Evolutionary conservation across 2,329 filamentous ascomycete genomes (phyloP).

Genomic region (Paecilomyces sp.): DNA sequence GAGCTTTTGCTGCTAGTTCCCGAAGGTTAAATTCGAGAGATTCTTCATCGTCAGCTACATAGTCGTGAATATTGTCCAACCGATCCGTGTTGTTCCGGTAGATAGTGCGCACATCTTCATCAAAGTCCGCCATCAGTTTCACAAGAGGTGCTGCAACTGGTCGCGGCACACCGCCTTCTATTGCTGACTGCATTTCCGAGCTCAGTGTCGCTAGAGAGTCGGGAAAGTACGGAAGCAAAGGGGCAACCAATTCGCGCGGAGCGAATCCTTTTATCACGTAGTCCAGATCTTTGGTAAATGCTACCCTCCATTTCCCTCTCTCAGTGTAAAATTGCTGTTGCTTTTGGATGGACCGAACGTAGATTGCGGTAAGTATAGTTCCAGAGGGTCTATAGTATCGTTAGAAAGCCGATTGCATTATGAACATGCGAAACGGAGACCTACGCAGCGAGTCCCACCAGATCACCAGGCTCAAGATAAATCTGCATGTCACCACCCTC

Average conservation of each 20-base stretch:
- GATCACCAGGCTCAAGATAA: conserved; percentile 33
- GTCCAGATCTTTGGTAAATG: conserved; percentile 30
- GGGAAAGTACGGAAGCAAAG: conserved; percentile 47
- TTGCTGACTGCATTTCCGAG: conserved; percentile 24
- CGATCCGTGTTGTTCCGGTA: conserved; percentile 24
- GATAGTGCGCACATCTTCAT: conserved; percentile 24
- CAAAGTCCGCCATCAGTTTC: conserved; percentile 25
- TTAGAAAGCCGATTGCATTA: background rate
- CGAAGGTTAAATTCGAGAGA: conserved; percentile 26
- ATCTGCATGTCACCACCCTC: conserved; percentile 21
- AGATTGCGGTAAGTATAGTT: conserved; percentile 28
- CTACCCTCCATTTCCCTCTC: conserved; percentile 37
- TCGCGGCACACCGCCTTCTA: conserved; percentile 36
- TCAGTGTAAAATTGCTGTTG: conserved; percentile 38
- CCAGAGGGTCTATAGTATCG: conserved; percentile 14
- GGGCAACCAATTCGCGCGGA: conserved; percentile 36
- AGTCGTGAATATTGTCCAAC: conserved; percentile 31
- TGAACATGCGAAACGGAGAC: conserved; percentile 4
- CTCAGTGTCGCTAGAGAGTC: conserved; percentile 17
- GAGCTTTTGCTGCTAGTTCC: conserved; percentile 27
- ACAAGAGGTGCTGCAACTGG: conserved; percentile 28
- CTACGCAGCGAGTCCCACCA: conserved; percentile 30
- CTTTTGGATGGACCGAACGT: conserved; percentile 32
- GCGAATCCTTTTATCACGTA: conserved; percentile 46
- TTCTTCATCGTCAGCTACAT: conserved; percentile 30